Evolutionary conservation across 78 protist species (phyloP).

Genomic region (Salpingoeca rosetta): DNA sequence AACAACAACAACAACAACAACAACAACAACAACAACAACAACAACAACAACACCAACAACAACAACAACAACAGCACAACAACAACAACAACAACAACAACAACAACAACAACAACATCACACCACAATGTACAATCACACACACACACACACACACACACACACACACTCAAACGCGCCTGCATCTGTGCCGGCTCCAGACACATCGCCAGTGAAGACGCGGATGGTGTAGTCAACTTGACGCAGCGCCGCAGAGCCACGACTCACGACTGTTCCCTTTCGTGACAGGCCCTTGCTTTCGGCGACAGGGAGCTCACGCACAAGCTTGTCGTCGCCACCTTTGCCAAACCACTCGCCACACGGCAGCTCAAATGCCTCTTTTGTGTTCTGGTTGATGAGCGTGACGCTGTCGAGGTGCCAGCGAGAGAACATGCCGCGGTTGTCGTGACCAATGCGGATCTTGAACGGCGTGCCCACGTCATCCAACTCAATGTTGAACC

Average conservation of each 20-base stretch:
- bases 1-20: too few species aligned
- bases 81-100: too few species aligned
- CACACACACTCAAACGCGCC: not conserved
- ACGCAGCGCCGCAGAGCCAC: not conserved
- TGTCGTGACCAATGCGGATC: not conserved
- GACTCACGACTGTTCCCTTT: not conserved
- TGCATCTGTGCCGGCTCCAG: not conserved
- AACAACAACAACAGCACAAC: too few species aligned
- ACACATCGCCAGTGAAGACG: not conserved
- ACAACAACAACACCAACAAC: too few species aligned
- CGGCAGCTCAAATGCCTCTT: not conserved
- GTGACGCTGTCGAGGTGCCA: not conserved
- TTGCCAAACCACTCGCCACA: not conserved
- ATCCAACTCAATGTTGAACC: not conserved
- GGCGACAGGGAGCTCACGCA: not conserved
- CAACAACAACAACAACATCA: too few species aligned
- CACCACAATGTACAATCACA: too few species aligned
- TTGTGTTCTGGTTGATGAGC: not conserved
- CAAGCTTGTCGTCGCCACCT: not conserved
- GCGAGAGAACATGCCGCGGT: not conserved
- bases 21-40: too few species aligned
- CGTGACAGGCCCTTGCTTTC: not conserved
- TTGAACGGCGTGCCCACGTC: not conserved
- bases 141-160: too few species aligned
- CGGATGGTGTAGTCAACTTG: not conserved